phyloP scores from a whole-genome alignment of 2,329 filamentous ascomycete genomes.

The Xylaria sp. region DNA sequence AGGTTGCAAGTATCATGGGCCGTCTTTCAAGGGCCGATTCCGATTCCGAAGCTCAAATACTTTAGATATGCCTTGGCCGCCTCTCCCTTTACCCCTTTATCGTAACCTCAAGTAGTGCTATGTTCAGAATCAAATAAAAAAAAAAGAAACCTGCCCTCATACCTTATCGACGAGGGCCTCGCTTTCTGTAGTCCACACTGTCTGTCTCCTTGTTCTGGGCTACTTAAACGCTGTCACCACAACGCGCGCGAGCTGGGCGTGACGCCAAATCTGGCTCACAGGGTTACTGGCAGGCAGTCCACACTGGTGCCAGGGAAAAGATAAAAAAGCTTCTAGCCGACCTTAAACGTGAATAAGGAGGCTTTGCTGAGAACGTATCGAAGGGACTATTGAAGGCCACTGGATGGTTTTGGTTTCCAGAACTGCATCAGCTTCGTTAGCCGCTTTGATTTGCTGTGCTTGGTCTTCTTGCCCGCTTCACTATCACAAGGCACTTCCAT shows the following conservation, averaged over 20 bases:
- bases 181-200: slow-evolving; percentile 10
- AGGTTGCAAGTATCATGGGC: slow-evolving; percentile 13
- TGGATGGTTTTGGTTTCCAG: slow-evolving; percentile 59
- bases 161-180: slow-evolving; percentile 14
- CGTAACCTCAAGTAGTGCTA: slow-evolving; percentile 22
- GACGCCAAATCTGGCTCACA: background rate
- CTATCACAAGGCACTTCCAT: slow-evolving; percentile 57
- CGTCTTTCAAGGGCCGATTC: slow-evolving; percentile 18
- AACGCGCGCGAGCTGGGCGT: background rate
- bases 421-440: slow-evolving; percentile 73
- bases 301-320: background rate
- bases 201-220: background rate
- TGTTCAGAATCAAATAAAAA: slow-evolving; percentile 24
- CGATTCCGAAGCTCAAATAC: slow-evolving; percentile 10
- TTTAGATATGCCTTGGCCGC: slow-evolving; percentile 15
- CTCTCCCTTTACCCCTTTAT: slow-evolving; percentile 18
- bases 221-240: too few relatives aligned
- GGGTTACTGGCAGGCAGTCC: background rate
- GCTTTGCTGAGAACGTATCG: too few relatives aligned
- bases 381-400: slow-evolving; percentile 18
- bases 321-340: background rate
- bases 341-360: too few relatives aligned
- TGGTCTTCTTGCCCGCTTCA: slow-evolving; percentile 52
- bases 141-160: slow-evolving; percentile 21
- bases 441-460: slow-evolving; percentile 61